These are phyloP conservation scores for Primulina tabacum DNA, from an alignment of 257 asterid species.

Conservation along the genomic window DNA sequence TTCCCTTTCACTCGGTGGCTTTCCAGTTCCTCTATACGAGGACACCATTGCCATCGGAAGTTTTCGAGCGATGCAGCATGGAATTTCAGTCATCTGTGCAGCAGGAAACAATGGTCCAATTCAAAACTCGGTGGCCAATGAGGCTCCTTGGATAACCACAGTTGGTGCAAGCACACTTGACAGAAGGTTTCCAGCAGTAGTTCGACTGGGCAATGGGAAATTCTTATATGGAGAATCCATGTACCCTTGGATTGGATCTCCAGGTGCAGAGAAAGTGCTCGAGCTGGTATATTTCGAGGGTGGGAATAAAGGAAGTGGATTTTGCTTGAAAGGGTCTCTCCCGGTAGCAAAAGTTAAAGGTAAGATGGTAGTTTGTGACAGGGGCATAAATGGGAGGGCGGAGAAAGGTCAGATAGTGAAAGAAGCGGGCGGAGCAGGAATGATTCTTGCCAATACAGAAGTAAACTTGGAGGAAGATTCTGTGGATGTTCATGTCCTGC, in stretches of 20 bases:
- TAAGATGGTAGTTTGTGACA: constrained; percentile 79
- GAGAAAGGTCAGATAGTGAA: constrained; percentile 85
- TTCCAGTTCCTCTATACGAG: constrained; percentile 74
- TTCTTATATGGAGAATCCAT: constrained; percentile 72
- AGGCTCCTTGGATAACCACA: constrained; percentile 91
- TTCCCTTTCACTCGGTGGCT: constrained; percentile 83
- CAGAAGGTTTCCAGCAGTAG: constrained; percentile 70
- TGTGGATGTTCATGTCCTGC: constrained; percentile 74
- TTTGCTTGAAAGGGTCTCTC: constrained; percentile 74
- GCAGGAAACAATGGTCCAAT: constrained; percentile 94
- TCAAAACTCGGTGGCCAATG: constrained; percentile 71
- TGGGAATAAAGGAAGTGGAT: constrained; percentile 56
- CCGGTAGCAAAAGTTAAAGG: constrained; percentile 52
- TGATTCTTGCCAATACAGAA: constrained; percentile 74
- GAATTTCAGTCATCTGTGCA: constrained; percentile 74
- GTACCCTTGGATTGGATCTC: constrained; percentile 56
- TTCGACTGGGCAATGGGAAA: constrained; percentile 61
- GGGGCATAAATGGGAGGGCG: constrained; percentile 82
- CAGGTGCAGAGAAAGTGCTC: constrained; percentile 45
- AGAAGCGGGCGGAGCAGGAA: constrained; percentile 79
- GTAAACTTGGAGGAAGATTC: constrained; percentile 80
- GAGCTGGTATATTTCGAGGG: constrained; percentile 64
- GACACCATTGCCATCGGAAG: constrained; percentile 89
- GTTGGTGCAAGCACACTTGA: constrained; percentile 87
- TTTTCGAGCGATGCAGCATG: constrained; percentile 84